phyloP scores from a whole-genome alignment of 495 filamentous ascomycete genomes.

The Daldinia loculata region DNA sequence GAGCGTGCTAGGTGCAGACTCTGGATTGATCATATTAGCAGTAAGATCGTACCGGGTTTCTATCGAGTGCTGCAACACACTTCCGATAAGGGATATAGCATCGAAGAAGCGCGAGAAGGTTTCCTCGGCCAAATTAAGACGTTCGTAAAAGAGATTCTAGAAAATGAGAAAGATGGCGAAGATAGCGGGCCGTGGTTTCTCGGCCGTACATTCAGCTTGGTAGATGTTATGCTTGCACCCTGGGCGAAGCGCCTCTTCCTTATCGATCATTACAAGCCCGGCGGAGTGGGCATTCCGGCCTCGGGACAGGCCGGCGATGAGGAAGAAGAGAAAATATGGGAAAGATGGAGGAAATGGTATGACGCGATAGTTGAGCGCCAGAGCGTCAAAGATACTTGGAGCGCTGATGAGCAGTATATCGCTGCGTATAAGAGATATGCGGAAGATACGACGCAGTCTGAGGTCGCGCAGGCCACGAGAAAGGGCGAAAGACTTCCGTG shows the following conservation, averaged over 20 bases:
- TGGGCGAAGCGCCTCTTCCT: slow-evolving; percentile 74
- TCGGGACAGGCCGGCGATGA: slow-evolving; percentile 44
- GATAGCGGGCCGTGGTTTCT: slow-evolving; percentile 68
- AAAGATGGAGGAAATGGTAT: slow-evolving; percentile 68
- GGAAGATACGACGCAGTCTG: slow-evolving; percentile 74
- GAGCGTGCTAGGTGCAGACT: slow-evolving; percentile 66
- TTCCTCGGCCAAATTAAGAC: slow-evolving; percentile 62
- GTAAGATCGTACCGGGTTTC: slow-evolving; percentile 69
- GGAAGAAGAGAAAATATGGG: slow-evolving; percentile 63
- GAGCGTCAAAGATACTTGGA: slow-evolving; percentile 69
- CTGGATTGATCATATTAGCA: slow-evolving; percentile 74
- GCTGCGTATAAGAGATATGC: slow-evolving; percentile 75
- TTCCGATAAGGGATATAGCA: slow-evolving; percentile 54
- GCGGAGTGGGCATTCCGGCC: slow-evolving; percentile 64
- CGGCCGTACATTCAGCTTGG: slow-evolving; percentile 61
- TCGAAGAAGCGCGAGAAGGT: slow-evolving; percentile 56
- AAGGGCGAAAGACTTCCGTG: slow-evolving; percentile 68
- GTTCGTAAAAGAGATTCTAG: slow-evolving; percentile 65
- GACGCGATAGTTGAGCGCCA: slow-evolving; percentile 61
- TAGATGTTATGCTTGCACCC: slow-evolving; percentile 72
- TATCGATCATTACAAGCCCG: slow-evolving; percentile 73
- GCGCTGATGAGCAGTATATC: slow-evolving; percentile 67
- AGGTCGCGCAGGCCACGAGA: slow-evolving; percentile 73
- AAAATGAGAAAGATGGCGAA: slow-evolving; percentile 40
- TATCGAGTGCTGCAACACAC: slow-evolving; percentile 73